A percentile compares a stretch with the other conserved stretches of the same genome.
Conservation (phyloP, 1,284 basidiomycete species). For the Coniophora puteana region DNA sequence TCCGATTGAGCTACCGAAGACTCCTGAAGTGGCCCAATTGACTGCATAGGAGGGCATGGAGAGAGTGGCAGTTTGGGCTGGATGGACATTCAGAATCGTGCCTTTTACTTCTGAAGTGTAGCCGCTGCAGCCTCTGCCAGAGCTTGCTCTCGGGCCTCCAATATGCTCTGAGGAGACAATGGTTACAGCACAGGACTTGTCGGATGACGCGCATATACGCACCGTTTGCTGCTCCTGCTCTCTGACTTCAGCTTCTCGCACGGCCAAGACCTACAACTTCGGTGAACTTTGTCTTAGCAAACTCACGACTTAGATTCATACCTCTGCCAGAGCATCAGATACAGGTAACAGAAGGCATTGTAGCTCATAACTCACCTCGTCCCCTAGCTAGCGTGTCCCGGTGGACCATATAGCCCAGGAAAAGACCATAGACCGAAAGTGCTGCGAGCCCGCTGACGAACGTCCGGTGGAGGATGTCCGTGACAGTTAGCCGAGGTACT, state of each 20-base stretch:
- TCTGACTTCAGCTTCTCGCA: conserved; percentile 20
- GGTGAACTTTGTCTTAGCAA: background rate
- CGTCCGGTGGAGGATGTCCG: conserved; percentile 27
- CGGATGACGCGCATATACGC: background rate
- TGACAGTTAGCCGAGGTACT: conserved; percentile 22
- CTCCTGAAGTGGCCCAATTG: no score
- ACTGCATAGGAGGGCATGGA: no score
- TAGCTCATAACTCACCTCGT: conserved; percentile 20
- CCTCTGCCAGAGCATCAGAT: conserved; percentile 14
- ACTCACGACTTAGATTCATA: conserved; percentile 4
- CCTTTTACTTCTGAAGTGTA: conserved; percentile 8
- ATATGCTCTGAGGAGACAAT: conserved; percentile 18
- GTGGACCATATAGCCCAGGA: conserved; percentile 29
- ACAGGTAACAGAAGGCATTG: background rate
- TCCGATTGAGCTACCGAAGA: no score
- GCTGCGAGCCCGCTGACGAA: conserved; percentile 25
- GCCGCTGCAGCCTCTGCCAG: conserved; percentile 29
- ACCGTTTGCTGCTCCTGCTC: conserved; percentile 15
- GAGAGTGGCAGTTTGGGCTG: no score
- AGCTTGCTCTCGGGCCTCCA: conserved; percentile 26
- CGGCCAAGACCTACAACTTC: conserved; percentile 18
- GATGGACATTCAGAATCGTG: no score
- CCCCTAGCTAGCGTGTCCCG: conserved; percentile 27
- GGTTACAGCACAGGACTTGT: no score
- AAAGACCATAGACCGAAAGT: conserved; percentile 26